Percentiles rank a stretch among this genome's conserved stretches.
phyloP scores from a whole-genome alignment of 306 rosid species.

The Oemleria cerasiformis region DNA sequence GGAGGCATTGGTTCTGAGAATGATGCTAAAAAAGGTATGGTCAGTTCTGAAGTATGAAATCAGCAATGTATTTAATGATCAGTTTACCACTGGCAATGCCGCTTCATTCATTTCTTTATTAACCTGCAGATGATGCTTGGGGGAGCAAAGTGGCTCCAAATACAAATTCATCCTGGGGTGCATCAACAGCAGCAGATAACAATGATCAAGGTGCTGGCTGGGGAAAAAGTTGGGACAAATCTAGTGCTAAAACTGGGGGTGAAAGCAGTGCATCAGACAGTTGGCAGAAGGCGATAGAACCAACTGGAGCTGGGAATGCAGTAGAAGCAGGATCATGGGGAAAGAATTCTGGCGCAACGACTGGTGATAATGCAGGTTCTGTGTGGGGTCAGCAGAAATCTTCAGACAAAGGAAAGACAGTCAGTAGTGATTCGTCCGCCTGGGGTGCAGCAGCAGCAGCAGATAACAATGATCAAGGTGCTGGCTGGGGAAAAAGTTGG shows the following conservation, averaged over 20 bases:
- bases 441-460: constrained; percentile 45
- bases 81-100: background rate
- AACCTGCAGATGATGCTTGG: constrained; percentile 59
- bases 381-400: constrained; percentile 21
- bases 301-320: constrained; percentile 14
- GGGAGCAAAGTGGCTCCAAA: constrained; percentile 46
- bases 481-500: constrained; percentile 57
- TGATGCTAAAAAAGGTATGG: constrained; percentile 34
- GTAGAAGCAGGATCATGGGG: constrained; percentile 33
- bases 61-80: constrained; percentile 1
- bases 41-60: constrained; percentile 4
- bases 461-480: constrained; percentile 39
- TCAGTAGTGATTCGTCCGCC: constrained; percentile 16
- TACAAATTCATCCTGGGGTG: constrained; percentile 65
- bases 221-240: constrained; percentile 49
- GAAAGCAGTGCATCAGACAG: constrained; percentile 27
- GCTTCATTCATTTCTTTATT: constrained; percentile 22
- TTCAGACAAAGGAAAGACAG: constrained; percentile 21
- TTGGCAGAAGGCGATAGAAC: constrained; percentile 35
- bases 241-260: constrained; percentile 29
- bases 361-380: constrained; percentile 17
- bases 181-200: constrained; percentile 37
- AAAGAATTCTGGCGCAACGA: constrained; percentile 19
- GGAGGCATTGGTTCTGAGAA: constrained; percentile 28
- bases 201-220: constrained; percentile 49